Evolutionary conservation across 805 yeast species (phyloP).

Genomic region (Wickerhamomyces bisporus): DNA sequence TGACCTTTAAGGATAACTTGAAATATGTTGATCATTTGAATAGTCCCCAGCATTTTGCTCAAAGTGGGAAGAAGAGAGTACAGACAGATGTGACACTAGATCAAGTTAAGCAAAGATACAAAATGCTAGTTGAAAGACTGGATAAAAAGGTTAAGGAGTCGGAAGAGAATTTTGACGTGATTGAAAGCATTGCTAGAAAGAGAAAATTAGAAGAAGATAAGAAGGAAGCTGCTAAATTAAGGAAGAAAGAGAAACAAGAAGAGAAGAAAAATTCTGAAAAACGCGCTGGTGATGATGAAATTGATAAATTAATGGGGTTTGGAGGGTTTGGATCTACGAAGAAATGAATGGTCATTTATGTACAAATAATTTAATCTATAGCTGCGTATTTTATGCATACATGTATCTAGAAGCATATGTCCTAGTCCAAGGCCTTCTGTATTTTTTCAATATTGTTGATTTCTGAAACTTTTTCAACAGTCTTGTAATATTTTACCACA

Average conservation of each 20-base stretch:
- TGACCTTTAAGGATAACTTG: slow-evolving; percentile 78
- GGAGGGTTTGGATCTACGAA: slow-evolving; percentile 48
- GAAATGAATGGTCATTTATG: slow-evolving; percentile 19
- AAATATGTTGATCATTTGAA: slow-evolving; percentile 82
- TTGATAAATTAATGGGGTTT: slow-evolving; percentile 54
- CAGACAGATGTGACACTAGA: slow-evolving; percentile 42
- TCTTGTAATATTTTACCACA: slow-evolving; percentile 57
- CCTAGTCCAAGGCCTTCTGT: not conserved
- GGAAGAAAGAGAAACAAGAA: slow-evolving; percentile 11
- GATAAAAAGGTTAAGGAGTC: slow-evolving; percentile 14
- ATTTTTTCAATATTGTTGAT: slow-evolving; percentile 7
- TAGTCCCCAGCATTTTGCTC: slow-evolving; percentile 57
- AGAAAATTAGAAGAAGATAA: slow-evolving; percentile 35
- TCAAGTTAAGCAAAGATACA: slow-evolving; percentile 40
- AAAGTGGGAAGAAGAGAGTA: slow-evolving; percentile 33
- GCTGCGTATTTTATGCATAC: no score
- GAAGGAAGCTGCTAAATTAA: slow-evolving; percentile 24
- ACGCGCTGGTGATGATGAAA: slow-evolving; percentile 19
- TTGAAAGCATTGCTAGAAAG: slow-evolving; percentile 33
- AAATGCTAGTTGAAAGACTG: slow-evolving; percentile 29
- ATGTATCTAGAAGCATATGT: no score
- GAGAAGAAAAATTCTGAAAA: slow-evolving; percentile 11
- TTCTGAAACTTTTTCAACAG: slow-evolving; percentile 49
- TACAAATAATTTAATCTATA: no score
- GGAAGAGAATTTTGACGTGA: slow-evolving; percentile 28